phyloP scores from a whole-genome alignment of 2,329 filamentous ascomycete genomes.

The Tolypocladium endophyticum region DNA sequence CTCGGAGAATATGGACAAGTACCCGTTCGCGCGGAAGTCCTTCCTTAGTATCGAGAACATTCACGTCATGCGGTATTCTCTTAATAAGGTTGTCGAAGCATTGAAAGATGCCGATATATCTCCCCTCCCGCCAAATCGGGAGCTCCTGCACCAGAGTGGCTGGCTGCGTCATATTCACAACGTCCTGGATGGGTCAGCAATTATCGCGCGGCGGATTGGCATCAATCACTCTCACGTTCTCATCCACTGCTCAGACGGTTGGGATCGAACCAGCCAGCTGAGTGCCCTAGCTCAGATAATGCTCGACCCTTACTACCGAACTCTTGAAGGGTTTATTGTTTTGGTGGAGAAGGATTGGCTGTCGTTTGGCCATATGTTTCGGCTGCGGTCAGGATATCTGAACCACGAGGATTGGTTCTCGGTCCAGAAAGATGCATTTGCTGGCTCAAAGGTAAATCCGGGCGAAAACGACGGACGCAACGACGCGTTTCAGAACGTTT shows the following conservation, averaged over 20 bases:
- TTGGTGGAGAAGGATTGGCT: conserved; percentile 96
- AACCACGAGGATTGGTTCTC: conserved; percentile 92
- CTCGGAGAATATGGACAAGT: conserved; percentile 96
- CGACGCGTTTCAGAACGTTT: conserved; percentile 76
- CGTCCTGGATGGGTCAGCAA: conserved; percentile 71
- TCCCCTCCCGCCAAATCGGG: conserved; percentile 68
- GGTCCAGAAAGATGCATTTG: conserved; percentile 71
- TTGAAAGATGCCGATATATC: conserved; percentile 89
- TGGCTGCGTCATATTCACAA: conserved; percentile 87
- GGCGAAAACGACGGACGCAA: conserved; percentile 50
- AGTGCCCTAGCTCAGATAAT: conserved; percentile 87
- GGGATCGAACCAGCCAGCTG: conserved; percentile 93
- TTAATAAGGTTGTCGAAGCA: conserved; percentile 78
- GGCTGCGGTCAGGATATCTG: conserved; percentile 78
- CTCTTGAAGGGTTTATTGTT: conserved; percentile 87
- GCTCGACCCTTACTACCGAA: conserved; percentile 91
- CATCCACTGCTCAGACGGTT: conserved; percentile 96
- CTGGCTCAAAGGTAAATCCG: conserved; percentile 49
- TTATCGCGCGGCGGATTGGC: conserved; percentile 81
- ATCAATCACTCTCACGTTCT: conserved; percentile 90
- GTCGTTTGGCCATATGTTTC: conserved; percentile 96
- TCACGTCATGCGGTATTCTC: conserved; percentile 89
- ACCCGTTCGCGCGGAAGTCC: conserved; percentile 80
- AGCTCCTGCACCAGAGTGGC: conserved; percentile 69
- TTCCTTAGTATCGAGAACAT: conserved; percentile 98